phyloP scores from a whole-genome alignment of 176 grass and related monocot species.

The Thinopyrum elongatum region DNA sequence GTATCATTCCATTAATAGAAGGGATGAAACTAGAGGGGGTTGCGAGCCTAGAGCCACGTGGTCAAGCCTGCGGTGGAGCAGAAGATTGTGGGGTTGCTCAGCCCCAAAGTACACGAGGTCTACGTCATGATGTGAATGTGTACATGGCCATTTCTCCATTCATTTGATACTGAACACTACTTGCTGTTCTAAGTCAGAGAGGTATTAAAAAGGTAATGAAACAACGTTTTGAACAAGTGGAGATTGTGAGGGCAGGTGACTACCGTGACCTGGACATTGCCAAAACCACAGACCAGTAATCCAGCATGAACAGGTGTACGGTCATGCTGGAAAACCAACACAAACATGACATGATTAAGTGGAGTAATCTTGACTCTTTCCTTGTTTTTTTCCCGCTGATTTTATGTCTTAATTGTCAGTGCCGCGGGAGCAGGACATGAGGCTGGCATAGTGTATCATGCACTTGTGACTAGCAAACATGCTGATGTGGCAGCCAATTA shows the following conservation, averaged over 20 bases:
- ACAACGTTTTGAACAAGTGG: not conserved
- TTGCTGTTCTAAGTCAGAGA: not conserved
- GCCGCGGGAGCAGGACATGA: not conserved
- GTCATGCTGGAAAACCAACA: not conserved
- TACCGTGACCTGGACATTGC: not conserved
- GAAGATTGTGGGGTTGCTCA: no score
- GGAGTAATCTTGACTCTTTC: not conserved
- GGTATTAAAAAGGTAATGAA: not conserved
- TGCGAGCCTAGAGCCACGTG: no score
- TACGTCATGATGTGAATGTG: not conserved
- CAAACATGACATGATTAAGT: not conserved
- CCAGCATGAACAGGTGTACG: not conserved
- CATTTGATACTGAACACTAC: not conserved
- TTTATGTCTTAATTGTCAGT: not conserved
- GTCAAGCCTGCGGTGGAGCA: no score
- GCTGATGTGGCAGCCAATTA: no score
- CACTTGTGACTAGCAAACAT: no score
- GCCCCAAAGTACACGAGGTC: no score
- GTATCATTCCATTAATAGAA: no score
- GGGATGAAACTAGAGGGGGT: no score
- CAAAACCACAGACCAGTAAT: not conserved
- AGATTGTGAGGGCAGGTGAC: not conserved
- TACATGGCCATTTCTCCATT: not conserved
- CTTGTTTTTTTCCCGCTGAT: not conserved
- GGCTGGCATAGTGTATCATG: no score